phyloP scores from a whole-genome alignment of 345 rosid genomes.

The Mallotus nudiflorus region DNA sequence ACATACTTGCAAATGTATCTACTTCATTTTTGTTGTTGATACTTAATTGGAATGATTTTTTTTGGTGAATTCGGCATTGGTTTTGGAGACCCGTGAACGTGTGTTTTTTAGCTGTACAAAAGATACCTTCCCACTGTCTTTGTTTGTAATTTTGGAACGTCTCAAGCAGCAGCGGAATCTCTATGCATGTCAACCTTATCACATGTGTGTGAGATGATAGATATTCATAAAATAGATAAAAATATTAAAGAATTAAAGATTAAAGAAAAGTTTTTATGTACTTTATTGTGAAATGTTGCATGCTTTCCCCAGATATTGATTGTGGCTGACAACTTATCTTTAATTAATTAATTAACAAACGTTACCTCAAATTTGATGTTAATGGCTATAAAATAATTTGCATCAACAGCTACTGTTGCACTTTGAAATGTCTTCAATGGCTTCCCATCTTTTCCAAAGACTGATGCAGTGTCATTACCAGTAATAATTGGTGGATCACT shows the following conservation, averaged over 20 bases:
- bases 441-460: constrained; percentile 44
- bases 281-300: no score
- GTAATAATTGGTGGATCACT: constrained; percentile 58
- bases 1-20: no score
- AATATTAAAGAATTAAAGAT: no score
- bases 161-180: constrained; percentile 31
- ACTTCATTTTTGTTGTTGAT: no score
- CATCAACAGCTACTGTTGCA: constrained; percentile 58
- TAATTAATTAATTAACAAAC: not conserved
- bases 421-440: constrained; percentile 62
- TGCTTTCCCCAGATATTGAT: no score
- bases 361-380: constrained; percentile 64
- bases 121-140: no score
- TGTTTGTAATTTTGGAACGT: constrained; percentile 26
- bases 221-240: not conserved
- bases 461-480: constrained; percentile 71
- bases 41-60: not conserved
- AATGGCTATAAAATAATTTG: constrained; percentile 55
- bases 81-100: constrained; percentile 11
- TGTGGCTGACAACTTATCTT: no score
- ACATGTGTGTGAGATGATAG: not conserved
- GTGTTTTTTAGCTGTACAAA: not conserved
- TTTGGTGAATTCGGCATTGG: not conserved
- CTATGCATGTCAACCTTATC: no score
- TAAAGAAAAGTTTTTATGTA: no score